These are phyloP conservation scores for Venturiaceae sp. DNA, from an alignment of 2,329 filamentous ascomycete species.

Conservation along the genomic window DNA sequence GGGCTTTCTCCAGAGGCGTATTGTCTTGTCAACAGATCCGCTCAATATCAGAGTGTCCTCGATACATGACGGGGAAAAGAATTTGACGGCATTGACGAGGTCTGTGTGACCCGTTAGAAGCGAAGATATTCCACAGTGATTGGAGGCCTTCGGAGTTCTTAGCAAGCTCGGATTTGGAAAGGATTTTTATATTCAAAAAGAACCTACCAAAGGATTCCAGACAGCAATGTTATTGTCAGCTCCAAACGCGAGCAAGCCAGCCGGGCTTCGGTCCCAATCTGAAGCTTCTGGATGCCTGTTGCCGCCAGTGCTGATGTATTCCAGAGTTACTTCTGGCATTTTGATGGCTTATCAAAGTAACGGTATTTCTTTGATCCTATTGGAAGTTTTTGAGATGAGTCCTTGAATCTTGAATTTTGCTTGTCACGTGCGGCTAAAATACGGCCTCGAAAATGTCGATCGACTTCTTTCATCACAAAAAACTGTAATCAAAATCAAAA, in stretches of 20 bases:
- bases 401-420: background rate
- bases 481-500: background rate
- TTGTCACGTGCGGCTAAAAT: background rate
- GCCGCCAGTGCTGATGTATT: slow-evolving; percentile 67
- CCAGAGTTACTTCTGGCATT: slow-evolving; percentile 16
- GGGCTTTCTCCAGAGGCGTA: slow-evolving; percentile 50
- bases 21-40: slow-evolving; percentile 69
- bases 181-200: background rate
- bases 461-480: background rate
- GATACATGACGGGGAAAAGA: slow-evolving; percentile 48
- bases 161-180: background rate
- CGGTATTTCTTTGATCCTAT: background rate
- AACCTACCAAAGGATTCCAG: slow-evolving; percentile 69
- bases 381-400: background rate
- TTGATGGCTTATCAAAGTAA: background rate
- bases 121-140: slow-evolving; percentile 48
- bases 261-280: slow-evolving; percentile 63
- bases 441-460: too few species aligned
- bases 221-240: slow-evolving; percentile 81
- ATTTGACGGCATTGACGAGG: slow-evolving; percentile 73
- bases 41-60: slow-evolving; percentile 55
- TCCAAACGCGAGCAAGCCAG: slow-evolving; percentile 74
- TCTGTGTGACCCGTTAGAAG: slow-evolving; percentile 70
- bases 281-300: slow-evolving; percentile 85
- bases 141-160: slow-evolving; percentile 25